Base-by-base conservation (phyloP, 495 filamentous ascomycete genomes). In the Tuber borchii region DNA sequence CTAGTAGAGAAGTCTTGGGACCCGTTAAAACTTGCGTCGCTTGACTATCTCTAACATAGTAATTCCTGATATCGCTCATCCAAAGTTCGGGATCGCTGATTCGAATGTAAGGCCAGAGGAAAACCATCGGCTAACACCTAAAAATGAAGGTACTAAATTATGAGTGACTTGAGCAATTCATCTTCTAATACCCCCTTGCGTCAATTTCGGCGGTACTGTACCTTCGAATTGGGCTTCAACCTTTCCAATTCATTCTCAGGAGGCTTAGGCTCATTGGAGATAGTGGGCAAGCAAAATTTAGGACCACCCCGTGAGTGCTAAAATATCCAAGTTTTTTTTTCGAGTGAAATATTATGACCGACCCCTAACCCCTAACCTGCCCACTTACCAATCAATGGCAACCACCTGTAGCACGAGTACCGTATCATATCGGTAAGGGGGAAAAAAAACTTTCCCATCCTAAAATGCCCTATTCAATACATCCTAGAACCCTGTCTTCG, bases 401-500 rank as follows among this genome's bases (percentile, higher is more conserved):
- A 65, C 56, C 56, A 65, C 56, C 34, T 65, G 56, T 65, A 34
- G 56, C 9, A 43, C 42, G 1, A 43, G 42, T 12, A 40, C 5
- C 39, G 42, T 12, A 40, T 40, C 39, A 40, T 40, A 43, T 9
- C 42, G 42, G 42, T 7, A 65, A 31, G 2, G 56, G 12, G 56
- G 34, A 17, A n/a, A 65, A 61, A 65, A 65, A 65, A 34, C 56
- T 65, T 65, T 65, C 56, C 56, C 56, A 65, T 34, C 31, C 56
- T 19, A 1, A 65, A 65, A 65, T 65, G 10, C 56, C 56, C 56
- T 65, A 26, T 65, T 65, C 56, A 34, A 65, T 65, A 34, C 56
- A 34, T 34, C 56, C 56, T 65, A 31, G 56, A 65, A 65, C 56
- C 56, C 56, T 65, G 56, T 65, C 56, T 34, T 65, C 56, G 56